Evolutionary conservation across 2,329 filamentous ascomycete genomes (phyloP), one percentile per base, ranked within the genome.

Genomic region (Parasarocladium wereldwijsianum): DNA sequence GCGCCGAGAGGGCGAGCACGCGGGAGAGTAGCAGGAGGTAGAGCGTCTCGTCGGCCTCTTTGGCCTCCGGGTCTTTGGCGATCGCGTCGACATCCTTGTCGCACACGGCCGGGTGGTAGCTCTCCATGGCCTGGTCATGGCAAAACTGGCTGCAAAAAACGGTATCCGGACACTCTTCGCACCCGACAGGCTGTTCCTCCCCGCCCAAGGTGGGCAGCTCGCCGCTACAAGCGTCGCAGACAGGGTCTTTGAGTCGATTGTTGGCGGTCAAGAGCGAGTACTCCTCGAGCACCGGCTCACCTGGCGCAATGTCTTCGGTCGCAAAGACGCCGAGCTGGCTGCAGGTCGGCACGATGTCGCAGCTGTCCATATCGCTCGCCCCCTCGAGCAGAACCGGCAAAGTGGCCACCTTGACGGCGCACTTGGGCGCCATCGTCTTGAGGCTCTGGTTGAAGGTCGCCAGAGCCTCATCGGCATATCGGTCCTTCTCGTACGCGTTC

Each of bases 321-420:
- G 86, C 87, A 49, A 96, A 96, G 4, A 98, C 66, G 4, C 90
- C 90, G 1, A 98, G 67, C 51, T 98, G 90, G 36, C 70, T 67
- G 40, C 74, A 76, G 5, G 69, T 76, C 7, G 62, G 57, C 11
- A 64, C 65, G 23, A 57, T 57, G n/a, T 62, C 57, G 39, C 60
- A 61, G 16, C 45, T 46, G 35, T 65, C 60, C 1, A 58, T 63
- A 17, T 55, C 54, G 33, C 66, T 66, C 4, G 64, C 66, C 15
- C 58, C 57, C 27, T 66, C 61, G 8, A 75, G 58, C 15, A 96
- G 56, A 1, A 81, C 60, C 1, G 87, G 90, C 4, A 98, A 57
- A 18, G 76, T 67, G 0, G 84, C 74, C 3, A 78, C 76, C 34
- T 72, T 69, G 17, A 93, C 80, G 38, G 82, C 80, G 36, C 87